A percentile compares a stretch with the other conserved stretches of the same genome.
Conservation (phyloP, 2,329 filamentous ascomycete species). For the Paraphoma sp. region DNA sequence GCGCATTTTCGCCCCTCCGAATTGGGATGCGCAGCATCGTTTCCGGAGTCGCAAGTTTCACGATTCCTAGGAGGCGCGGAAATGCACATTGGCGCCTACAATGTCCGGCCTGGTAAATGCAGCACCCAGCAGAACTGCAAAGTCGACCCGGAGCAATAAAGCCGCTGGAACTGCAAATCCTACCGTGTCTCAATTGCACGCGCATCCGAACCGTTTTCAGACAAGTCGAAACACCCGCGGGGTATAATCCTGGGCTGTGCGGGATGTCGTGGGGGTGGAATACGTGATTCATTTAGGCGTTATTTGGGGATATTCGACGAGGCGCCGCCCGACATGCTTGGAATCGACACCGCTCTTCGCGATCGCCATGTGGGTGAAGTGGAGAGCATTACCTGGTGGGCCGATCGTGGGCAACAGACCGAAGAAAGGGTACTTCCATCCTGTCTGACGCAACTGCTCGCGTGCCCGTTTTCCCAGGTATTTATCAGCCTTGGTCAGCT, state of each 20-base stretch:
- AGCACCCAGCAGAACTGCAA: background rate
- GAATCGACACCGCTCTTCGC: constrained; percentile 7
- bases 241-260: constrained; percentile 21
- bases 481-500: constrained; percentile 13
- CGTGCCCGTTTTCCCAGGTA: constrained; percentile 13
- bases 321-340: constrained; percentile 1
- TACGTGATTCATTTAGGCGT: constrained; percentile 40
- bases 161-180: constrained; percentile 18
- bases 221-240: constrained; percentile 13
- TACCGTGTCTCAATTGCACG: constrained; percentile 7
- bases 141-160: constrained; percentile 8
- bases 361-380: constrained; percentile 24
- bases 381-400: constrained; percentile 19
- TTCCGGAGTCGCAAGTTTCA: background rate
- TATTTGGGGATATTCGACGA: constrained; percentile 21
- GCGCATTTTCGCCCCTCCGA: constrained; percentile 2
- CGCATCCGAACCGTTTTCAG: constrained; percentile 8
- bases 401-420: constrained; percentile 16
- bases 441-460: constrained; percentile 24
- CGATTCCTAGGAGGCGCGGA: constrained; percentile 15
- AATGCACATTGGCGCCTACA: constrained; percentile 10
- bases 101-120: constrained; percentile 5
- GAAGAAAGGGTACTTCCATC: constrained; percentile 20
- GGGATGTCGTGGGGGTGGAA: constrained; percentile 33
- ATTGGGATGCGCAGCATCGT: background rate